Evolutionary conservation across 306 rosid genomes (phyloP), one percentile per base, ranked within the genome.

Genomic region (Pachyrhizus erosus): DNA sequence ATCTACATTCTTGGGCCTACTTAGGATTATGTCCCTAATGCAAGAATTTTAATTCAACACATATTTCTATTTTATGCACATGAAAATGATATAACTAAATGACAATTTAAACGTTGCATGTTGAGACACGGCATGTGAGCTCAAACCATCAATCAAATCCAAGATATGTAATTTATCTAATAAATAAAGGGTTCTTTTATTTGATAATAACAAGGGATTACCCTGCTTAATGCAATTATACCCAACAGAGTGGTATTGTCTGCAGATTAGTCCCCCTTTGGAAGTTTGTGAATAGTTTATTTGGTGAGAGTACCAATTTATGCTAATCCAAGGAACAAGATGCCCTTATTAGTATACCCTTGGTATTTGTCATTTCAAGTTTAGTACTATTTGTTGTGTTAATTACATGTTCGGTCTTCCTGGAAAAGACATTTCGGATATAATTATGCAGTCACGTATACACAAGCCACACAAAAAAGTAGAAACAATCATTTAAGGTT

Each of bases 101-200:
- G 82, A 80, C 92, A 90, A 80, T 46, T 46, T 61, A 29, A 48
- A 70, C 71, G 40, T 78, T 75, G 60, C 76, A 70, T 78, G 70
- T 80, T 64, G 87, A 85, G 76, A 89, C 92, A 92, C n/a, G 5
- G 14, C 94, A 90, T 82, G 97, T 92, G 92, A 80, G 49, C 79
- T 77, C 66, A 51, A 70, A 57, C 80, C 74, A 73, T 43, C 91
- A 83, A 57, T 74, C 70, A 69, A 86, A 86, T 84, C 86, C 39
- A 20, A 81, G 9, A 86, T 68, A 79, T 80, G 75, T 77, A 80
- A 48, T 77, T 15, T 75, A 51, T 74, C 12, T 82, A 70, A 51
- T 71, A 73, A 64, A 82, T 75, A 86, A 69, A 86, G 15, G 73
- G 72, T 17, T 21, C 1, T 84, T 76, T 83, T 73, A 84, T 79